Evolutionary conservation across 352 stramenopile genomes (phyloP).

Genomic region (Lagenidium sp.): DNA sequence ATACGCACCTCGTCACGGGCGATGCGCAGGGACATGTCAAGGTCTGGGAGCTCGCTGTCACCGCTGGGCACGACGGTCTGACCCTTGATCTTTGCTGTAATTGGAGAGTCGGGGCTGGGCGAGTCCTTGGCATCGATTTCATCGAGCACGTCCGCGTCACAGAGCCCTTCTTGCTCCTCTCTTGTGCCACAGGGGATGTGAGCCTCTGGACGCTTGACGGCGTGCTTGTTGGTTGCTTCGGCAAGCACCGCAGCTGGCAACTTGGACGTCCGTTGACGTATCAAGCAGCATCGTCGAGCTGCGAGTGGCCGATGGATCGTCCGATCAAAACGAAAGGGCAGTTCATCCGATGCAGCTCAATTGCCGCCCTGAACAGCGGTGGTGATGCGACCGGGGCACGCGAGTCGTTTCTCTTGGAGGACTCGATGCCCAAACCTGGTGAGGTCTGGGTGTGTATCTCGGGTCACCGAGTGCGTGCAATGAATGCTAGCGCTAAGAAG

Average conservation of each 20-base stretch:
- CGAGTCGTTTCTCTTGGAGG: slow-evolving; percentile 58
- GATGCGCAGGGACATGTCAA: slow-evolving; percentile 49
- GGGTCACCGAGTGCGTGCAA: slow-evolving; percentile 30
- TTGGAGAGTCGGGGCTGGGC: slow-evolving; percentile 23
- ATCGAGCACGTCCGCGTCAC: slow-evolving; percentile 48
- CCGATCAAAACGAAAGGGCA: slow-evolving; percentile 11
- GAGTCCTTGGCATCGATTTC: slow-evolving; percentile 46
- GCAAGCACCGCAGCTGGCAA: slow-evolving; percentile 50
- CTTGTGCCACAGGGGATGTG: slow-evolving; percentile 53
- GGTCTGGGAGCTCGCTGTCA: slow-evolving; percentile 54
- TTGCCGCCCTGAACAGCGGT: slow-evolving; percentile 32
- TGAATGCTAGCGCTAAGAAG: slow-evolving; percentile 21
- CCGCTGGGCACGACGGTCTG: slow-evolving; percentile 41
- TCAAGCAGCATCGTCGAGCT: slow-evolving; percentile 24
- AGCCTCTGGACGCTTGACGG: slow-evolving; percentile 69
- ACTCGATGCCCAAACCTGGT: slow-evolving; percentile 65
- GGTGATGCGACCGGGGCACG: slow-evolving; percentile 14
- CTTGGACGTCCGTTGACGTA: slow-evolving; percentile 48
- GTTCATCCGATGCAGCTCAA: slow-evolving; percentile 50
- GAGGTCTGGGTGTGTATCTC: slow-evolving; percentile 71
- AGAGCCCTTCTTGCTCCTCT: slow-evolving; percentile 56
- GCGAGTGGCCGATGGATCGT: slow-evolving; percentile 17
- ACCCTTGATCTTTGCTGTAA: slow-evolving; percentile 45
- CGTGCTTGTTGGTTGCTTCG: slow-evolving; percentile 56
- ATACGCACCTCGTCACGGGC: slow-evolving; percentile 47